phyloP scores from a whole-genome alignment of 768 basidiomycete species.

The Solioccasus polychromus region DNA sequence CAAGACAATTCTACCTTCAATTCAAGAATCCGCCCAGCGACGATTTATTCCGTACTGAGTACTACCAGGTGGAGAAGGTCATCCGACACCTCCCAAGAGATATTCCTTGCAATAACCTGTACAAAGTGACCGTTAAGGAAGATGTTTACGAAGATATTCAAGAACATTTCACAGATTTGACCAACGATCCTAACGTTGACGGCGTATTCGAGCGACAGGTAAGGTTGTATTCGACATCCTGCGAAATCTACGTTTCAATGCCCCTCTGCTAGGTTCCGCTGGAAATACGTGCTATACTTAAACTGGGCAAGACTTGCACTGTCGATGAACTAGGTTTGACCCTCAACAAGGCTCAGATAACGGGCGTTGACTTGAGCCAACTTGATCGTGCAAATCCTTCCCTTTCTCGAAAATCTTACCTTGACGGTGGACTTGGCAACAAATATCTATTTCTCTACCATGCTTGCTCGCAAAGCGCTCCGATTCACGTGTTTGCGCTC shows the following conservation, averaged over 20 bases:
- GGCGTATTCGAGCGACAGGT: constrained; percentile 95
- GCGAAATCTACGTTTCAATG: neutral
- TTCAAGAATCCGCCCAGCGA: constrained; percentile 66
- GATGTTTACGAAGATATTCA: constrained; percentile 79
- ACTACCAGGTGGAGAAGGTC: constrained; percentile 72
- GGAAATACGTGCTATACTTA: constrained; percentile 74
- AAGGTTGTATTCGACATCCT: constrained; percentile 7
- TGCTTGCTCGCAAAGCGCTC: constrained; percentile 65
- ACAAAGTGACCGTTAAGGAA: constrained; percentile 80
- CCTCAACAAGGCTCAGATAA: constrained; percentile 76
- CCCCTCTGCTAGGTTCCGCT: constrained; percentile 64
- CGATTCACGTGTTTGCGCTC: constrained; percentile 84
- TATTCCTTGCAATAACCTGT: constrained; percentile 73
- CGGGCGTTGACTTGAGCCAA: constrained; percentile 81
- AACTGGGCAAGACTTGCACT: constrained; percentile 79
- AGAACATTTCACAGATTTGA: constrained; percentile 89
- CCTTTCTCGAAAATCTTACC: constrained; percentile 64
- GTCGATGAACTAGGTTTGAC: constrained; percentile 65
- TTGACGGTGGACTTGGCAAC: constrained; percentile 63
- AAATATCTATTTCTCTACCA: constrained; percentile 92
- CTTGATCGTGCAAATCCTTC: constrained; percentile 62
- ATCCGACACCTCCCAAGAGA: constrained; percentile 77
- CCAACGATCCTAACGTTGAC: constrained; percentile 92
- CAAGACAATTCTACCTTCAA: constrained; percentile 92
- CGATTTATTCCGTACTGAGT: constrained; percentile 63